Base-by-base conservation (phyloP, 371 early-diverging fungal species). In the Syncephalastrum racemosum region DNA sequence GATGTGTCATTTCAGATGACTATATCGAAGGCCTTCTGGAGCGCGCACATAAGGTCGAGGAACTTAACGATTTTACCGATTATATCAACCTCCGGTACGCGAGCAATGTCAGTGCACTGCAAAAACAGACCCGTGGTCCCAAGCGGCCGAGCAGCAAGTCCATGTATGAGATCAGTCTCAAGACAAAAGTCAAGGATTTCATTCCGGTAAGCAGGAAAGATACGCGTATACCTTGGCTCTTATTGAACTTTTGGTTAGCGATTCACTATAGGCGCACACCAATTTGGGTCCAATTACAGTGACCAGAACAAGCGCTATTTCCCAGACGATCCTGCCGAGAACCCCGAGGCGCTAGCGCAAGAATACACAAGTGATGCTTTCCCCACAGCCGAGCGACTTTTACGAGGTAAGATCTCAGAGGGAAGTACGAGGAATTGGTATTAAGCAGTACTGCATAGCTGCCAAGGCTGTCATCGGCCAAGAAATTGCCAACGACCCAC, bases 401-500 rank as follows among this genome's bases (percentile, higher is more conserved):
- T 62, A 20, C 41, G 42, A 43, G 60, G 55, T 59, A 25, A 39
- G 44, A 27, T 20, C 7, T 20, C 13, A 6, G 18, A n/a, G 1
- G 13, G 1, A 1, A 18, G 12, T 10, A 14, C 6, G n/a, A n/a
- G 18, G 47, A 46, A 44, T 5, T 16, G 0, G 31, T 14, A n/a
- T 6, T 19, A 1, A 10, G 4, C 19, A 18, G 44, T 4, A 27
- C 23, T 3, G 5, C 53, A n/a, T 46, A 67, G 87, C 89, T 23
- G 90, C 89, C 2, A 85, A 83, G 50, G 72, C 67, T 46, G 83
- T 92, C 63, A 65, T 93, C 20, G 88, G 92, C 0, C 86, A 85
- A 22, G 88, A 89, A 58, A 79, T 98, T 41, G 85, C 89, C 0
- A 76, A 80, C 19, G 95, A 97, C 60, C 96, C 97, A 7, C 83